Evolutionary conservation across 805 yeast genomes (phyloP).

Genomic region (Maudiozyma turicensis): DNA sequence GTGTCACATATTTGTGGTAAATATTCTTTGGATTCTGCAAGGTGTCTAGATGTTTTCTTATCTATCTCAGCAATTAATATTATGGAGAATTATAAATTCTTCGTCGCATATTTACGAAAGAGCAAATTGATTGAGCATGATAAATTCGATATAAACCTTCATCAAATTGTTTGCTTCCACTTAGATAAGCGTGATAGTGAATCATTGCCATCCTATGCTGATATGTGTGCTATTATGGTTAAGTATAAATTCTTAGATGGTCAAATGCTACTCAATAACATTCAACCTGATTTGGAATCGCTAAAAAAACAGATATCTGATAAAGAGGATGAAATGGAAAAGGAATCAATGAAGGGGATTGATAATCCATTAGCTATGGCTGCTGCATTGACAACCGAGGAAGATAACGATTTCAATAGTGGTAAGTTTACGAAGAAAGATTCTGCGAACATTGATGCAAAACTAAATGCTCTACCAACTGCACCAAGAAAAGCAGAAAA

Average conservation of each 20-base stretch:
- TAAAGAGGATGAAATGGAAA: conserved; percentile 41
- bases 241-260: conserved; percentile 59
- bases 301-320: conserved; percentile 36
- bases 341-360: conserved; percentile 48
- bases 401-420: conserved; percentile 33
- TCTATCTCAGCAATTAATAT: conserved; percentile 41
- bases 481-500: conserved; percentile 6
- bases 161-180: conserved; percentile 42
- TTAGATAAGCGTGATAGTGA: conserved; percentile 17
- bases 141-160: conserved; percentile 29
- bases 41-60: conserved; percentile 55
- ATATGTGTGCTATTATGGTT: conserved; percentile 46
- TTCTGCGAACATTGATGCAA: not conserved
- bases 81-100: conserved; percentile 36
- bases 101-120: conserved; percentile 39
- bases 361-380: conserved; percentile 82
- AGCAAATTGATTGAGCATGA: conserved; percentile 42
- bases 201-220: conserved; percentile 27
- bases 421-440: not conserved
- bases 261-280: conserved; percentile 46
- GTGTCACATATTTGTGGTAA: conserved; percentile 60
- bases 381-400: conserved; percentile 68
- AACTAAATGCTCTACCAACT: conserved; percentile 1
- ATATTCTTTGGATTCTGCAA: conserved; percentile 61
- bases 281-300: conserved; percentile 43